A percentile compares a stretch with the other conserved stretches of the same genome.
phyloP scores from a whole-genome alignment of 352 stramenopile genomes.

The Phytophthora pisi region DNA sequence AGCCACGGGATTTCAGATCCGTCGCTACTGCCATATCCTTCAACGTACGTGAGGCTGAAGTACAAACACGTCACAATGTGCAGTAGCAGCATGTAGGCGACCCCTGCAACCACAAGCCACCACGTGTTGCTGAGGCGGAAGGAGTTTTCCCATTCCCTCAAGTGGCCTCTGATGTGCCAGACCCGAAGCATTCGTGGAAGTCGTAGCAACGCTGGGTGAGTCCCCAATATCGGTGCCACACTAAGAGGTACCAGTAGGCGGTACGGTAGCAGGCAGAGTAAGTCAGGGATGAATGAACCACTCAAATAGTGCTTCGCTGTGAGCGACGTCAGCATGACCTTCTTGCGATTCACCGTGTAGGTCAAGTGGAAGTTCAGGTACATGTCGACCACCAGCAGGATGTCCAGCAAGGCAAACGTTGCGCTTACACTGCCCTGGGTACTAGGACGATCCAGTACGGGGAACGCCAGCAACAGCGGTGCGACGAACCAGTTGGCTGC shows the following conservation, averaged over 20 bases:
- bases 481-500: slow-evolving; percentile 46
- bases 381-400: slow-evolving; percentile 48
- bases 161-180: slow-evolving; percentile 40
- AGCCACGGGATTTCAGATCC: slow-evolving; percentile 23
- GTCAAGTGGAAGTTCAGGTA: slow-evolving; percentile 62
- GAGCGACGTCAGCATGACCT: slow-evolving; percentile 27
- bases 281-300: slow-evolving; percentile 35
- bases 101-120: slow-evolving; percentile 15
- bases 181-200: slow-evolving; percentile 39
- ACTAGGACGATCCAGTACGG: slow-evolving; percentile 30
- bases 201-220: slow-evolving; percentile 33
- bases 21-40: slow-evolving; percentile 31
- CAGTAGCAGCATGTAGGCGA: slow-evolving; percentile 33
- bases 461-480: slow-evolving; percentile 48
- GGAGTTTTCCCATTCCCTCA: slow-evolving; percentile 40
- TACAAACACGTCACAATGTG: slow-evolving; percentile 43
- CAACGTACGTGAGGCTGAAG: slow-evolving; percentile 37
- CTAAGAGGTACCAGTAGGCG: slow-evolving; percentile 28
- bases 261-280: slow-evolving; percentile 55
- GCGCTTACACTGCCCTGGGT: slow-evolving; percentile 18
- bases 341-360: slow-evolving; percentile 33
- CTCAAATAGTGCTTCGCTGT: slow-evolving; percentile 38
- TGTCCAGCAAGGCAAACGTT: slow-evolving; percentile 34
- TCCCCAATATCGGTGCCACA: slow-evolving; percentile 2
- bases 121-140: slow-evolving; percentile 19